Evolutionary conservation across 2,329 filamentous ascomycete species (phyloP).

Genomic region (Diaporthe humulicola): DNA sequence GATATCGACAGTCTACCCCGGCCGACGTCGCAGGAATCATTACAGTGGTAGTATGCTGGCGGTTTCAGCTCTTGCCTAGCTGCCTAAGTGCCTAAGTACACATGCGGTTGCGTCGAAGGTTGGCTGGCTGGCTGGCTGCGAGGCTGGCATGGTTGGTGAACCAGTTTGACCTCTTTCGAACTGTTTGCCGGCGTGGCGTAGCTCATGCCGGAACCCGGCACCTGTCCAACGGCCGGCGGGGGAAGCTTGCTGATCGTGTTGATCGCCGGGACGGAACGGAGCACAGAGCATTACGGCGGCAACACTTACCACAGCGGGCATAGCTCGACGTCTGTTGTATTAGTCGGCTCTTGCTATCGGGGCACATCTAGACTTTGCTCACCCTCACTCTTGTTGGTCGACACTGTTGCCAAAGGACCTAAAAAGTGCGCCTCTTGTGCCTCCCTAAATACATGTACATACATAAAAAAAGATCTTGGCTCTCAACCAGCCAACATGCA

Average conservation of each 20-base stretch:
- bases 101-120: neutral
- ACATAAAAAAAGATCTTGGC: no score
- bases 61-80: neutral
- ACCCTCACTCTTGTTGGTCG: neutral
- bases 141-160: neutral
- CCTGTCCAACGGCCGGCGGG: slow-evolving; percentile 9
- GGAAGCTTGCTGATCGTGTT: neutral
- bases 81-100: neutral
- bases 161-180: neutral
- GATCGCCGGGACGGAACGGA: slow-evolving; percentile 19
- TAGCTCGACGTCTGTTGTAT: neutral
- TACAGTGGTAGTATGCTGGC: neutral
- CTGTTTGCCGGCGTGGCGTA: neutral
- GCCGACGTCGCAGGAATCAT: neutral
- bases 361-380: neutral
- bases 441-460: neutral
- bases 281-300: neutral
- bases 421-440: neutral
- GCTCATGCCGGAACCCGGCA: neutral
- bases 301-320: slow-evolving; percentile 2
- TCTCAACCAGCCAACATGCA: neutral
- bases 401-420: neutral
- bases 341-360: neutral
- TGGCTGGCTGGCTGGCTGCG: neutral
- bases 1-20: neutral